These are phyloP conservation scores for Polyporus tsugae DNA, from an alignment of 1,284 basidiomycete genomes.

Conservation along the genomic window DNA sequence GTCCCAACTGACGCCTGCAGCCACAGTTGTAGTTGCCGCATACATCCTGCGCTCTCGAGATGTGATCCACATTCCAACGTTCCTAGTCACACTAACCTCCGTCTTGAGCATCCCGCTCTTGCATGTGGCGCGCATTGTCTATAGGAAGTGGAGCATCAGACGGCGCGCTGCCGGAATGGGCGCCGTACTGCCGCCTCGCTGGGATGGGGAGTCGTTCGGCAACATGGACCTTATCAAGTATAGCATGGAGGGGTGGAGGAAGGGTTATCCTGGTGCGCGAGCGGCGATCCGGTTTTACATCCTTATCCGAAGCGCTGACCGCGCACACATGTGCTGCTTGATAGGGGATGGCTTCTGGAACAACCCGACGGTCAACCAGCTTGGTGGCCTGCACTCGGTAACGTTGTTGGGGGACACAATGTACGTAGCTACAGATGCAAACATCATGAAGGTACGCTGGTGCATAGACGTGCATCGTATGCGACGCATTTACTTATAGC, in stretches of 20 bases:
- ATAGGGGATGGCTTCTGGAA: constrained; percentile 26
- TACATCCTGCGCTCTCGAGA: background rate
- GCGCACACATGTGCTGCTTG: background rate
- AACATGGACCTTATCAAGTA: constrained; percentile 27
- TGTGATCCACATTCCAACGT: background rate
- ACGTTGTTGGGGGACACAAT: constrained; percentile 15
- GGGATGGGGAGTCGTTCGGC: constrained; percentile 26
- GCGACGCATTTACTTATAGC: background rate
- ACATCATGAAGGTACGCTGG: constrained; percentile 21
- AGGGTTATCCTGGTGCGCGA: constrained; percentile 33
- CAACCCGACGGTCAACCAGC: constrained; percentile 15
- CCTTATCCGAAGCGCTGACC: background rate
- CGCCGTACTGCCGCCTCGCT: constrained; percentile 29
- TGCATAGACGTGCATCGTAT: background rate
- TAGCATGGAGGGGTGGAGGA: constrained; percentile 11
- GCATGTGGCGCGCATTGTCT: constrained; percentile 8
- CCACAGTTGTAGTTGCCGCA: background rate
- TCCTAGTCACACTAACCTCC: constrained; percentile 6
- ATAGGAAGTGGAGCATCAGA: constrained; percentile 9
- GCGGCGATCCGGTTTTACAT: background rate
- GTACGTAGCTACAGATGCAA: constrained; percentile 20
- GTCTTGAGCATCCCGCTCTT: constrained; percentile 16
- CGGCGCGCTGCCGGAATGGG: constrained; percentile 29
- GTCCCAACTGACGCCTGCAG: background rate
- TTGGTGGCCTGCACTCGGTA: constrained; percentile 16